Conservation (phyloP, 805 yeast species). For the Diddensiella transvaalensis region DNA sequence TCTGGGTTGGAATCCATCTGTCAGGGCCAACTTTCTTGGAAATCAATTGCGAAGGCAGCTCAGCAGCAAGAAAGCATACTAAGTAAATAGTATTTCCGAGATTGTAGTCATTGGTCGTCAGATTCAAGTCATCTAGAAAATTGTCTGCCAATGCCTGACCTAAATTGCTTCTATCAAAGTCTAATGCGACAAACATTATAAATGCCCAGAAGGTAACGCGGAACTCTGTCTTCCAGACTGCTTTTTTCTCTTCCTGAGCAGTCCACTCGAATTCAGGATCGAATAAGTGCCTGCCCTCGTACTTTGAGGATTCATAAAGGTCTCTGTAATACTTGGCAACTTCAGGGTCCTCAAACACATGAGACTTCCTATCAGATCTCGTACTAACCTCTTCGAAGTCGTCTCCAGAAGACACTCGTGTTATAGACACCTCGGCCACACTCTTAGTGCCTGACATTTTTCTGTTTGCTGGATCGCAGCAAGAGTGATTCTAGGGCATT, state of each 20-base stretch:
- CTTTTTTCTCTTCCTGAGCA: conserved; percentile 41
- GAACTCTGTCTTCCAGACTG: conserved; percentile 50
- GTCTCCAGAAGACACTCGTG: neutral
- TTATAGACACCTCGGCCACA: neutral
- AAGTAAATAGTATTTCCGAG: conserved; percentile 52
- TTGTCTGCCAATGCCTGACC: conserved; percentile 56
- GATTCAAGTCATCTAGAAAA: conserved; percentile 45
- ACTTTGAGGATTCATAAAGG: conserved; percentile 43
- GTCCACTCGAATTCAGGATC: conserved; percentile 55
- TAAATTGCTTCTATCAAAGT: conserved; percentile 54
- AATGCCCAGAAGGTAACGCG: conserved; percentile 52
- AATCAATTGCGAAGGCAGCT: conserved; percentile 62
- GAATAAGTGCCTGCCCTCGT: conserved; percentile 53
- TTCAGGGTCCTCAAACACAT: conserved; percentile 40
- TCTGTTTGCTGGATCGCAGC: too few species aligned
- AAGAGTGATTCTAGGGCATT: too few species aligned
- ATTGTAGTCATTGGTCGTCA: conserved; percentile 55
- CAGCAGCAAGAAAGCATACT: conserved; percentile 52
- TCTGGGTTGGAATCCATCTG: conserved; percentile 57
- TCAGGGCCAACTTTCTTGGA: conserved; percentile 63
- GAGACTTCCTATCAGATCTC: neutral
- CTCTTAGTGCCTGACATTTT: too few species aligned
- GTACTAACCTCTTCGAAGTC: neutral
- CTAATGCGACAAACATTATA: conserved; percentile 53
- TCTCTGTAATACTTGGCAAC: conserved; percentile 42